Base-by-base conservation (phyloP, 495 filamentous ascomycete species). In the Penicillium fimorum region DNA sequence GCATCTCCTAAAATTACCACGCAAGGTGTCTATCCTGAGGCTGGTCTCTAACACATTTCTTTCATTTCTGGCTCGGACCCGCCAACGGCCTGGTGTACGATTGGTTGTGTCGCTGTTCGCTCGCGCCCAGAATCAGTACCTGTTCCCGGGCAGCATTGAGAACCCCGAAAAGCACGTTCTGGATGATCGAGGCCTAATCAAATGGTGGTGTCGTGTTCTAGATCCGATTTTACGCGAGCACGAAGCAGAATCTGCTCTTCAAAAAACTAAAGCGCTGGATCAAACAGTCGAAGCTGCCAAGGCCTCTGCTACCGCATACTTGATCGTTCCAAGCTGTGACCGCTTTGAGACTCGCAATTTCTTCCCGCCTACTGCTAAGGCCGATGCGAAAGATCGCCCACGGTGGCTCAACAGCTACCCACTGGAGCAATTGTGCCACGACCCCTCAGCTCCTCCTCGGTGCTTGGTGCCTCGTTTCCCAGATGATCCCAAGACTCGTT, bases 401-500 rank as follows among this genome's bases (percentile, higher is more conserved):
- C 56, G 76, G 58, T 82, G 81, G 80, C 58, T 71, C 44, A 74
- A 68, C 51, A 72, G 67, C 76, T 90, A 81, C 79, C 88, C 91
- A 47, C 66, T 96, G 57, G 71, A 79, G 58, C 62, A 86, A 63
- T 73, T 90, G 74, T 78, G 79, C 64, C 63, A 75, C 59, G 63
- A 77, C 47, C 74, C 82, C 1, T 74, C 70, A 44, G 81, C 87
- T 17, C 88, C 91, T n/a, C 87, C 89, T 9, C 81, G 92, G 35
- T 94, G 89, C 62, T 74, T 99, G 35, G 87, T 99, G 32, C 94
- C 94, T 0, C 84, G 85, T 32, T 96, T 94, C 61, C 94, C 94
- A 2, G 94, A 99, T 70, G 94, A 99, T 62, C 94, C 94, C 3
- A 99, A 99, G 72, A 86, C 92, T 0, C 84, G 94, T 3, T 99